Evolutionary conservation across 1,139 yeast genomes (phyloP), one percentile per base, ranked within the genome.

Genomic region (Lodderomyces orthopsilosis): DNA sequence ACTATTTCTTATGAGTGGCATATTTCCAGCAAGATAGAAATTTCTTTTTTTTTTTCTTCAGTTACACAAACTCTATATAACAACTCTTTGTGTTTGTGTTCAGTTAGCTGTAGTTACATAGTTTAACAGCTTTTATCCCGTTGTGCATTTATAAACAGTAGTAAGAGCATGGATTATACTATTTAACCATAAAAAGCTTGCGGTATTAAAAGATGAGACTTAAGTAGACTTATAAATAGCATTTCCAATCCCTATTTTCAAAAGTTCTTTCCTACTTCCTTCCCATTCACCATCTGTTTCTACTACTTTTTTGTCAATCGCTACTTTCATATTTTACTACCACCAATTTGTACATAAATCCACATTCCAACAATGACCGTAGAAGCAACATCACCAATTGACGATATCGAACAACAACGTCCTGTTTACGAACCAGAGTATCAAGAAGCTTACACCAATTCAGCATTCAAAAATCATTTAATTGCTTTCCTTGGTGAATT

Each of bases 401-500:
- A 39, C 18, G 70, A 65, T 49, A 58, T 50, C 35, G 70, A 65
- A 55, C 56, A 65, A 44, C 68, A 63, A 55, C 43, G 41, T 27
- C 61, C 59, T 18, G 50, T 60, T 41, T 66, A 64, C 51, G 66
- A 59, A 48, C 68, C 66, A 49, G 58, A 58, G 44, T 56, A 48
- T 28, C 51, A 52, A 33, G 44, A 41, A 18, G 40, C 52, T 15
- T 43, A 41, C 24, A 40, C 53, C 17, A 58, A 55, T 8, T 55
- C 68, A 15, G 57, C 63, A 12, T 38, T 54, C 50, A 65, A 65
- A 47, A 66, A 67, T 55, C 70, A 65, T 51, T 49, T 57, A 35
- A 66, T 67, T 52, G 73, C 69, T 12, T 56, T 56, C 32, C 56
- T 66, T 40, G 74, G 72, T 61, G 96, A 88, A 66, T 85, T 88